Conservation (phyloP, 1,284 basidiomycete species). For the Ceratobasidium sp. region DNA sequence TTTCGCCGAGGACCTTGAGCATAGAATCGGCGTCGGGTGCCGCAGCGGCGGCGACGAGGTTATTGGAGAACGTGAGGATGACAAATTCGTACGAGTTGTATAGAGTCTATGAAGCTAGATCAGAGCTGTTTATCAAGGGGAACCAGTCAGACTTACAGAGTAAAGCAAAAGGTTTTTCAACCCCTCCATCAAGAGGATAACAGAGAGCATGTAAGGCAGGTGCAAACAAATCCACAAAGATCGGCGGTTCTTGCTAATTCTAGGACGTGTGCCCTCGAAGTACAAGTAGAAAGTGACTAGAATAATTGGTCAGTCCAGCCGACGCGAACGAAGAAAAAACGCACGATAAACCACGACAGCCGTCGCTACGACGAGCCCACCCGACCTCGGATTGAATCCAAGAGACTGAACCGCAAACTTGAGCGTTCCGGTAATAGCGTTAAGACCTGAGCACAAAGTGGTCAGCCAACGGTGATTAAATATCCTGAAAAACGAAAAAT, state of each 20-base stretch:
- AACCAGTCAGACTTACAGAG: not conserved
- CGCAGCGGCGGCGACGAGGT: not conserved
- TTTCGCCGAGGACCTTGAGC: not conserved
- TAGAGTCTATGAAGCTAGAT: conserved; percentile 15
- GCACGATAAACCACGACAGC: conserved; percentile 28
- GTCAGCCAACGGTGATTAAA: not conserved
- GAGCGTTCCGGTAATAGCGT: conserved; percentile 42
- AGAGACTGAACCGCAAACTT: conserved; percentile 31
- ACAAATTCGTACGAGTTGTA: conserved; percentile 20
- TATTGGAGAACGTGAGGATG: not conserved
- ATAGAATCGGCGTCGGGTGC: not conserved
- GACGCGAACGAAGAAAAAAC: not conserved
- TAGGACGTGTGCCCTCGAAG: conserved; percentile 31
- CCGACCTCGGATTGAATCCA: conserved; percentile 31
- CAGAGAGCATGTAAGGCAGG: conserved; percentile 31
- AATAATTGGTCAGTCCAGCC: no score
- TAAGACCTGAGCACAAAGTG: conserved; percentile 9
- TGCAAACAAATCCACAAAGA: conserved; percentile 34
- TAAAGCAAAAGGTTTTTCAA: conserved; percentile 36
- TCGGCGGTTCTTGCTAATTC: conserved; percentile 41
- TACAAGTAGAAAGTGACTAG: conserved; percentile 34
- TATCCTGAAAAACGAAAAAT: not conserved
- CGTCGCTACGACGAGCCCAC: conserved; percentile 8
- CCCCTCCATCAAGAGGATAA: conserved; percentile 32
- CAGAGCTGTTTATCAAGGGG: not conserved